phyloP scores from a whole-genome alignment of 2,329 filamentous ascomycete species.

The Cladosporium austrohemisphaericum region DNA sequence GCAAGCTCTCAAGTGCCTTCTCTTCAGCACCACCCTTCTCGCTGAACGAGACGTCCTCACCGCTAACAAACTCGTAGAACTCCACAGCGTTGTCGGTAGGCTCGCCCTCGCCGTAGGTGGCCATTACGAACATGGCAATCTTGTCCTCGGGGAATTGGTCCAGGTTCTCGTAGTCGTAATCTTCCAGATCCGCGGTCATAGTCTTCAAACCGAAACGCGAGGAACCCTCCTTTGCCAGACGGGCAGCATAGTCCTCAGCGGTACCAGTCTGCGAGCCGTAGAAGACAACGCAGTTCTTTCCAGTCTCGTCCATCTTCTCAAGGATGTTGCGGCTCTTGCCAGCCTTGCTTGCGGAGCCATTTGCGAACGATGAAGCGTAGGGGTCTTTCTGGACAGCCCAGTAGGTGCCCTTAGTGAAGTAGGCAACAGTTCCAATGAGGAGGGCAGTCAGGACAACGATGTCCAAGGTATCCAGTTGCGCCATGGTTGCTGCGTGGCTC shows the following conservation, averaged over 20 bases:
- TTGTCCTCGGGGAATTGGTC: constrained; percentile 87
- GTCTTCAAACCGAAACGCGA: constrained; percentile 94
- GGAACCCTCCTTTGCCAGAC: constrained; percentile 94
- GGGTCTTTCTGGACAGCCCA: constrained; percentile 89
- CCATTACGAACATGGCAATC: constrained; percentile 89
- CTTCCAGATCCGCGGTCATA: constrained; percentile 96
- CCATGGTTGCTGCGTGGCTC: constrained; percentile 58
- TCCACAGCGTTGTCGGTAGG: constrained; percentile 98
- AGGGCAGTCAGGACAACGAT: constrained; percentile 83
- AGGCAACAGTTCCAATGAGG: constrained; percentile 81
- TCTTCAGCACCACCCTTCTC: constrained; percentile 61
- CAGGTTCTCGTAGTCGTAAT: constrained; percentile 94
- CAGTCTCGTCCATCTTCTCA: constrained; percentile 91
- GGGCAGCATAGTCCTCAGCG: constrained; percentile 94
- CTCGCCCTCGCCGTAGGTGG: constrained; percentile 97
- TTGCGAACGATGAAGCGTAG: constrained; percentile 72
- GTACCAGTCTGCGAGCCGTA: constrained; percentile 98
- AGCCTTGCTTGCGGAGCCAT: constrained; percentile 63
- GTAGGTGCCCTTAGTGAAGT: constrained; percentile 95
- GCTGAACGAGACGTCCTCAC: constrained; percentile 77
- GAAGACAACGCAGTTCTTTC: constrained; percentile 97
- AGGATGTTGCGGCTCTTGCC: constrained; percentile 88
- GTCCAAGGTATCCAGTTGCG: constrained; percentile 93
- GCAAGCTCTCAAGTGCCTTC: constrained; percentile 73
- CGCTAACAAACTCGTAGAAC: constrained; percentile 92